Base-by-base conservation (phyloP, 768 basidiomycete species). In the Hericium alpestre region DNA sequence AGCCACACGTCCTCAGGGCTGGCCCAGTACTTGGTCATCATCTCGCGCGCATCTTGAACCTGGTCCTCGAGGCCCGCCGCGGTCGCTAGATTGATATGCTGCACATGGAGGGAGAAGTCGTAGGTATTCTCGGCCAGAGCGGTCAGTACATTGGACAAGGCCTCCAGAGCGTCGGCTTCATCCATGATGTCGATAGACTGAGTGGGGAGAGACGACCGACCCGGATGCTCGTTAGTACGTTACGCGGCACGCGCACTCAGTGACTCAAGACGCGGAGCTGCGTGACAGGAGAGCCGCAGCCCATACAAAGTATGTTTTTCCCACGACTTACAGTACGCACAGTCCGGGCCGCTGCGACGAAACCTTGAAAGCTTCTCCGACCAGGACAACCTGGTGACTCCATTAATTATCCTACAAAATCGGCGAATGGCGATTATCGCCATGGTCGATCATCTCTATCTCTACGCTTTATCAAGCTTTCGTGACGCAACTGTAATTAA, bases 1-100 rank as follows among this genome's bases (percentile, higher is more conserved):
- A 84, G 57, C 90, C 90, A 93, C 20, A 88, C 77, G 38, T 86
- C 80, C 57, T 87, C 82, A 37, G 79, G 79, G 10, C 78, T 82
- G 7, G 87, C 80, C 61, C 83, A 73, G 62, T 79, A 81, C 54
- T 77, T 76, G 3, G 81, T 70, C 65, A 83, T 73, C 78, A 87
- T 84, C 64, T 86, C 83, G 63, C 80, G 75, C 16, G 87, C 90
- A 6, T 75, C 73, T 38, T 74, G 66, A 18, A 80, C 68, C 61
- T 90, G 84, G 46, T 79, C 74, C 11, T 82, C 77, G 72, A 84
- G 75, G 56, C 77, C 80, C 18, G 79, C 74, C 15, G 78, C 75
- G 50, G 75, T 74, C 3, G 84, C 79, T 4, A 90, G 70, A 47
- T 73, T 75, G 57, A 91, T 81, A 66, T 91, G 84, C 62, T 83